Conservation (phyloP, 176 grass and related monocot genomes). For the Aegilops umbellulata region DNA sequence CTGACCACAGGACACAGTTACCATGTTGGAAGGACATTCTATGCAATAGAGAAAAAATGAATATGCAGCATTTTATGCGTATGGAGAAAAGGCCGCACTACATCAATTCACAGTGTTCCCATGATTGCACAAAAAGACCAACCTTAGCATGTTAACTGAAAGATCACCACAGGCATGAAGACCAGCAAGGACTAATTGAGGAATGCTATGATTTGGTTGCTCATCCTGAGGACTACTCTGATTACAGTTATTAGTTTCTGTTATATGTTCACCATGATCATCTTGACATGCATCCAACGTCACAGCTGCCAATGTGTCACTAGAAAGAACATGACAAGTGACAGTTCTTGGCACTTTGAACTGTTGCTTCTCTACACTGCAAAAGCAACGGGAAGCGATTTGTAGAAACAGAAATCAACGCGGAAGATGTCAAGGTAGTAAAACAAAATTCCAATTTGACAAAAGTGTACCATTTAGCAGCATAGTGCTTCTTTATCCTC, state of each 20-base stretch:
- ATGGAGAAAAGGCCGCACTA: neutral
- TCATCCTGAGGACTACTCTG: conserved; percentile 5
- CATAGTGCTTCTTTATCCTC: conserved; percentile 87
- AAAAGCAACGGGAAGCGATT: neutral
- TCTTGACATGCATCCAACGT: conserved; percentile 45
- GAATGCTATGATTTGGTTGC: conserved; percentile 25
- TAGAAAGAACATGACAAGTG: conserved; percentile 88
- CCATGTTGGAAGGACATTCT: conserved; percentile 27
- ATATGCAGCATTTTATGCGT: neutral
- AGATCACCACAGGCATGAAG: conserved; percentile 98
- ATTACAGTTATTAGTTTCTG: conserved; percentile 10
- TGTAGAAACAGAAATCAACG: neutral
- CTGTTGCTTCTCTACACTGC: conserved; percentile 54
- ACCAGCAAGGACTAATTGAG: conserved; percentile 71
- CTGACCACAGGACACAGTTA: conserved; percentile 50
- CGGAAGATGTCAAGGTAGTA: neutral
- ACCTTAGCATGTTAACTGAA: conserved; percentile 99
- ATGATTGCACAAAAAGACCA: conserved; percentile 16
- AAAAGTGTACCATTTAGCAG: conserved; percentile 65
- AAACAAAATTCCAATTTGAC: neutral
- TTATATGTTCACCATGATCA: conserved; percentile 32
- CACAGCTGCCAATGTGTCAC: conserved; percentile 65
- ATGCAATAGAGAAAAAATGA: neutral
- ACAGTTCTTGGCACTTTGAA: conserved; percentile 71
- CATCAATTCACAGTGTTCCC: neutral